Evolutionary conservation across 495 filamentous ascomycete genomes (phyloP).

Genomic region (Neurospora sp.): DNA sequence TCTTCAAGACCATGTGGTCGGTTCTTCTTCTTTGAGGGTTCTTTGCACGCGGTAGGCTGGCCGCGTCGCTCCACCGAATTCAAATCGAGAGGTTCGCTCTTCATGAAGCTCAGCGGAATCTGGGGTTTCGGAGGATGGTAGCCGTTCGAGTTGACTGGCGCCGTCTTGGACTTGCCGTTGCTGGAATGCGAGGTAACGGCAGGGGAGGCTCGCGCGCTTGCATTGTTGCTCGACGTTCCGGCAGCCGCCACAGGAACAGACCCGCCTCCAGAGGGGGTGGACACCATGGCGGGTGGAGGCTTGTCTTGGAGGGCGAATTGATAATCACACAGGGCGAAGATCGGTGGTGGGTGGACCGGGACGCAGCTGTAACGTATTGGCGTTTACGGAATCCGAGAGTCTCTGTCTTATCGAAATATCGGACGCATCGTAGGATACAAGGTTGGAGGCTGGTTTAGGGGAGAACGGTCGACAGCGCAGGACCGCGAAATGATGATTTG

Average conservation of each 20-base stretch:
- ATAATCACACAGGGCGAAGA: background rate
- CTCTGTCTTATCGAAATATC: background rate
- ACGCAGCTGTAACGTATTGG: background rate
- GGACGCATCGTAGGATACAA: background rate
- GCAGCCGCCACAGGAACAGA: conserved; percentile 22
- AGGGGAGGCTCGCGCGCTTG: conserved; percentile 39
- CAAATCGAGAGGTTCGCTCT: conserved; percentile 60
- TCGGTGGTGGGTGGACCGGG: conserved; percentile 1
- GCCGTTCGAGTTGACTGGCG: conserved; percentile 41
- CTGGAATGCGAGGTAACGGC: conserved; percentile 26
- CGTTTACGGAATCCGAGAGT: background rate
- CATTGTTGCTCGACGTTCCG: conserved; percentile 24
- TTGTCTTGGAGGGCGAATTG: background rate
- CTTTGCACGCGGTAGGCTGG: conserved; percentile 61
- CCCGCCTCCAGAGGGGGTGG: conserved; percentile 27
- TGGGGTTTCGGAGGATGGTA: conserved; percentile 40
- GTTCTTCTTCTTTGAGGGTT: conserved; percentile 60
- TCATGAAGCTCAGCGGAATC: conserved; percentile 41
- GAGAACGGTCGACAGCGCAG: background rate
- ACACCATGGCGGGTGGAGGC: conserved; percentile 26
- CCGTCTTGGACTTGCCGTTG: conserved; percentile 31
- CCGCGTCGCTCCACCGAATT: conserved; percentile 86
- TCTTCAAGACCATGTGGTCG: conserved; percentile 79
- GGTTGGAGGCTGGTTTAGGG: background rate
- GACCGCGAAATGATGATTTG: background rate